These are phyloP conservation scores for Venturia aucupariae DNA, from an alignment of 2,329 filamentous ascomycete species.

Conservation along the genomic window DNA sequence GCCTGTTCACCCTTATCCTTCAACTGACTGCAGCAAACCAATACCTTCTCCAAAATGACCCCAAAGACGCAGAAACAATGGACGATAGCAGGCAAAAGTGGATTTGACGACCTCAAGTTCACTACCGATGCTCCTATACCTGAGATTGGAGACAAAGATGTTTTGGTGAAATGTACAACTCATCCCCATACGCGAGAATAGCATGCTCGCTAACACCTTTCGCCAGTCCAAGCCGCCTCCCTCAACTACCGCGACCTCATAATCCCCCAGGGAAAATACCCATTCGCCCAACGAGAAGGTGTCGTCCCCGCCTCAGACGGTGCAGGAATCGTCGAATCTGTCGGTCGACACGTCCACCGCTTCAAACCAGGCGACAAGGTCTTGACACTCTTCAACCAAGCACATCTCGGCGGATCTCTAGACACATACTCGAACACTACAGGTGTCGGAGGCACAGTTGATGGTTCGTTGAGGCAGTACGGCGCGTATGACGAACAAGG, in stretches of 20 bases:
- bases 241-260: slow-evolving; percentile 43
- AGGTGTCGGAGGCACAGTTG: slow-evolving; percentile 57
- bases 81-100: slow-evolving; percentile 44
- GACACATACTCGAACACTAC: slow-evolving; percentile 33
- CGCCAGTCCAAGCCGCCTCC: slow-evolving; percentile 38
- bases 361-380: slow-evolving; percentile 53
- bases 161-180: slow-evolving; percentile 53
- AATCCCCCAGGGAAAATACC: slow-evolving; percentile 38
- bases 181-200: not conserved
- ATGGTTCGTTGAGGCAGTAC: slow-evolving; percentile 60
- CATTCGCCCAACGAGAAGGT: slow-evolving; percentile 32
- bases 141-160: slow-evolving; percentile 57
- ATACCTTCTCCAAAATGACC: not conserved
- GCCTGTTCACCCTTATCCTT: not conserved
- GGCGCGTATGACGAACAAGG: slow-evolving; percentile 58
- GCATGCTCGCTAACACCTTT: slow-evolving; percentile 11
- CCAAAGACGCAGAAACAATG: slow-evolving; percentile 38
- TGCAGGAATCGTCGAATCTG: slow-evolving; percentile 41
- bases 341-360: slow-evolving; percentile 46
- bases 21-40: not conserved
- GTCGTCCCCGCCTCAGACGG: slow-evolving; percentile 43
- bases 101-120: slow-evolving; percentile 53
- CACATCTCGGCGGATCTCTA: slow-evolving; percentile 43
- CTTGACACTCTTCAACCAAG: slow-evolving; percentile 54
- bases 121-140: slow-evolving; percentile 46